Evolutionary conservation across 2,329 filamentous ascomycete species (phyloP), one percentile per base, ranked within the genome.

Genomic region (Claviceps maximensis): DNA sequence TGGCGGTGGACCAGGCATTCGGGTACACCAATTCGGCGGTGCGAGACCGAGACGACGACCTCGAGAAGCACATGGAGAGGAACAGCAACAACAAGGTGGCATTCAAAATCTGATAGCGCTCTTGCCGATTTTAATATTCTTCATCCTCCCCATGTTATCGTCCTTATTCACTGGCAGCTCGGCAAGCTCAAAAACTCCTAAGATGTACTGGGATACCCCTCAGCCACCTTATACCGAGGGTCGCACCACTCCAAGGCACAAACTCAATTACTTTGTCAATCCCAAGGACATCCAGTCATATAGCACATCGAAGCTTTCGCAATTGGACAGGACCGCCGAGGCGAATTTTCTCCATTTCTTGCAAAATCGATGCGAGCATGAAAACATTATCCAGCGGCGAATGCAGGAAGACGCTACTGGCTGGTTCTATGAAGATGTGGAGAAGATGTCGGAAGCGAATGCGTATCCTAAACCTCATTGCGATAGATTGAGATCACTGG

Each of bases 21-120:
- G 91, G 56, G 89, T 98, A 56, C 93, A 97, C 68, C 91, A 96
- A 66, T 97, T 98, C 67, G 91, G 90, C 60, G 91, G 93, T 52
- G 78, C 74, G 6, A 76, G 79, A 52, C 89, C 90, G 25, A 80
- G 89, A 60, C 77, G 85, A 69, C 78, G 93, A 63, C 89, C 90
- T 21, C 81, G 79, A 62, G 75, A 84, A 59, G 75, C 77, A 33
- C 79, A 77, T 58, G 75, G 71, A 56, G 75, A 69, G 60, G 71
- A 73, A 57, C 71, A 71, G 63, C 74, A 73, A 61, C 67, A 73
- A 61, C 67, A 73, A 56, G 74, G 77, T 49, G 77, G 74, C 49
- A 64, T 82, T 60, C 74, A 74, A 63, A 77, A 80, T 58, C 65
- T 95, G 59, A 71, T 87, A 53, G 86, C 89, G 55, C 77, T 98